Percentiles rank a stretch among this genome's conserved stretches.
These are phyloP conservation scores for Aechmea fasciata DNA, from an alignment of 176 grass and related monocot species.

Conservation along the genomic window DNA sequence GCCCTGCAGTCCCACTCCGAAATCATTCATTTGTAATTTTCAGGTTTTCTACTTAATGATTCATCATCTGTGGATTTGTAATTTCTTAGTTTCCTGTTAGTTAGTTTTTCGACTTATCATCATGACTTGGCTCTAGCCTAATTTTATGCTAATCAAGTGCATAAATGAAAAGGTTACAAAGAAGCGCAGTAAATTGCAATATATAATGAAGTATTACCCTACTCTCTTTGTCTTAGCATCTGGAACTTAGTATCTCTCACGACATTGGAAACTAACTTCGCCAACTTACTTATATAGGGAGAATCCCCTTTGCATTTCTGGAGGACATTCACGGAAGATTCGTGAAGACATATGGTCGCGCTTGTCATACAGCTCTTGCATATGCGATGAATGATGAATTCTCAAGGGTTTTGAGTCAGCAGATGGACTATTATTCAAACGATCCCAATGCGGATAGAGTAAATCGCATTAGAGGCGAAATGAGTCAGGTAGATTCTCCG, in stretches of 20 bases:
- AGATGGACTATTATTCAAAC: conserved; percentile 96
- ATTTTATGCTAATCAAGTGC: not conserved
- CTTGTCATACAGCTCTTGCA: conserved; percentile 72
- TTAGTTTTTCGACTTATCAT: too few relatives aligned
- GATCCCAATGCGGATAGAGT: conserved; percentile 87
- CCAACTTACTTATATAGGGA: conserved; percentile 26
- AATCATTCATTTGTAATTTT: too few relatives aligned
- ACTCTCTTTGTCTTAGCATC: not conserved
- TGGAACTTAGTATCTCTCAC: conserved; percentile 3
- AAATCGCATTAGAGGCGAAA: conserved; percentile 92
- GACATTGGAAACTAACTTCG: not conserved
- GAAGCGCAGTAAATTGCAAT: not conserved
- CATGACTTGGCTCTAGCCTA: too few relatives aligned
- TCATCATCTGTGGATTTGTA: too few relatives aligned
- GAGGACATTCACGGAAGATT: conserved; percentile 95
- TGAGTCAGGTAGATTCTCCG: conserved; percentile 55
- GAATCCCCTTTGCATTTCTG: conserved; percentile 90
- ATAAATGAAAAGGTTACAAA: not conserved
- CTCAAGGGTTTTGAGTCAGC: conserved; percentile 79
- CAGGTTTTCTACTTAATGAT: too few relatives aligned
- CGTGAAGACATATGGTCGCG: conserved; percentile 79
- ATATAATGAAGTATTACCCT: not conserved
- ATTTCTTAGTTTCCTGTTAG: too few relatives aligned
- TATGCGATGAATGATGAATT: conserved; percentile 98
- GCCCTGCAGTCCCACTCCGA: too few relatives aligned